Conservation (phyloP, 2,329 filamentous ascomycete species). For the Fusarium sp. region DNA sequence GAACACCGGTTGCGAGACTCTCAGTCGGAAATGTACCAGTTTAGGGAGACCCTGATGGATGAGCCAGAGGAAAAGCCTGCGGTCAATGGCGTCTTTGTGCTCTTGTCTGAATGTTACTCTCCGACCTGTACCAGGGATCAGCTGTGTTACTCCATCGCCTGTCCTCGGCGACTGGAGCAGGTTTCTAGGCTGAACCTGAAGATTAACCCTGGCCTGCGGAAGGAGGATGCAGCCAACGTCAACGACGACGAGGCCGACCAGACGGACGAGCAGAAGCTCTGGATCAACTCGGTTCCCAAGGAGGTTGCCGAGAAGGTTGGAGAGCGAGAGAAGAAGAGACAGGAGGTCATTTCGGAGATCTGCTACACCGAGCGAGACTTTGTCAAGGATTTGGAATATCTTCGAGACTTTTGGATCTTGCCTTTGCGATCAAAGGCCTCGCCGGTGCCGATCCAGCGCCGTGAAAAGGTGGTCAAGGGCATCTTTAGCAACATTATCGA, state of each 20-base stretch:
- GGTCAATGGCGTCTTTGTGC: conserved; percentile 96
- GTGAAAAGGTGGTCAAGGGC: conserved; percentile 90
- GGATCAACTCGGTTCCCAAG: conserved; percentile 98
- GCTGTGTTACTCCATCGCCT: conserved; percentile 97
- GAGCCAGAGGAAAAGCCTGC: conserved; percentile 76
- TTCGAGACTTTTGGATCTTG: conserved; percentile 98
- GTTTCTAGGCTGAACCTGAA: conserved; percentile 95
- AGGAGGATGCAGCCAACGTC: conserved; percentile 66
- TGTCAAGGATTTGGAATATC: conserved; percentile 97
- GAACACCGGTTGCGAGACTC: conserved; percentile 95
- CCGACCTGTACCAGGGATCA: conserved; percentile 96
- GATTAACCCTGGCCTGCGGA: conserved; percentile 87
- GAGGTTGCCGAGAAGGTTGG: conserved; percentile 91
- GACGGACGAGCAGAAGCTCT: conserved; percentile 95
- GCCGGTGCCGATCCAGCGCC: conserved; percentile 87
- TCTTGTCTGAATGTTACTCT: conserved; percentile 97
- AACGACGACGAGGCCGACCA: conserved; percentile 86
- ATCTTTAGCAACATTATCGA: conserved; percentile 98
- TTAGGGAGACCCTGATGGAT: conserved; percentile 91
- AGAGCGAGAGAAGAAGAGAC: conserved; percentile 95
- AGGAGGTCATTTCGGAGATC: conserved; percentile 97
- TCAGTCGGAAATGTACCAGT: conserved; percentile 95
- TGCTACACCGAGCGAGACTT: conserved; percentile 99
- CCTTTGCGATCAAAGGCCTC: conserved; percentile 85
- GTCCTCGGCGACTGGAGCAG: conserved; percentile 91